Evolutionary conservation across 2,329 filamentous ascomycete species (phyloP).

Genomic region (Paraconiothyrium brasiliense): DNA sequence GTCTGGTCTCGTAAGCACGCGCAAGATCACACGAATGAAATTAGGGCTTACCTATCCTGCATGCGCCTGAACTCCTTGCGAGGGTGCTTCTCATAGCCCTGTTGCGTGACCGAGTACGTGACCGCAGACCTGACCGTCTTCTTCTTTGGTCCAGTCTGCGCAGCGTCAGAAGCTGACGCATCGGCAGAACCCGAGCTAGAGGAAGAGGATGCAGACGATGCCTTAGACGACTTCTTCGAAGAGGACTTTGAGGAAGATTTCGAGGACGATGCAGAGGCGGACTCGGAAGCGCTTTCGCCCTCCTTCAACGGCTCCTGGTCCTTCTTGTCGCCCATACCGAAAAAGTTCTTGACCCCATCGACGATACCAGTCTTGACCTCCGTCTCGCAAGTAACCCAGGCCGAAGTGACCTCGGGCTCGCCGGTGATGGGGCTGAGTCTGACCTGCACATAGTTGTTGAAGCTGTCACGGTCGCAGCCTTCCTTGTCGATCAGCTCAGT

Average conservation of each 20-base stretch:
- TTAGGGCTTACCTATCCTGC: constrained; percentile 62
- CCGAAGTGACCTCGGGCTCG: constrained; percentile 79
- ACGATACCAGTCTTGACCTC: constrained; percentile 83
- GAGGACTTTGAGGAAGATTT: constrained; percentile 49
- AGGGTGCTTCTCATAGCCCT: constrained; percentile 65
- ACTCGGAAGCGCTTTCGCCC: constrained; percentile 50
- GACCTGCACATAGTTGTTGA: constrained; percentile 81
- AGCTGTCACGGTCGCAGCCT: constrained; percentile 77
- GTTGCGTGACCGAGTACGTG: constrained; percentile 54
- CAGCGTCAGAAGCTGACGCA: constrained; percentile 59
- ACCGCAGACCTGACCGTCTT: constrained; percentile 63
- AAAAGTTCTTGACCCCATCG: constrained; percentile 94
- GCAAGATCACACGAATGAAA: neutral
- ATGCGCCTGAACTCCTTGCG: constrained; percentile 68
- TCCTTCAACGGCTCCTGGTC: constrained; percentile 77
- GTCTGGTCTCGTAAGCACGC: constrained; percentile 56
- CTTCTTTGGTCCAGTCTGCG: constrained; percentile 58
- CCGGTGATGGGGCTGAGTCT: constrained; percentile 77
- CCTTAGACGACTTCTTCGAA: constrained; percentile 46
- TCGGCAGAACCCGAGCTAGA: constrained; percentile 53
- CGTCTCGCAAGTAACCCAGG: constrained; percentile 85
- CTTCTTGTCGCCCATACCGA: constrained; percentile 92
- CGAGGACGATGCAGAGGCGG: constrained; percentile 53
- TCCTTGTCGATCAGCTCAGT: constrained; percentile 79
- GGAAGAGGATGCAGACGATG: constrained; percentile 54